Percentiles rank a stretch among this genome's conserved stretches.
phyloP scores from a whole-genome alignment of 2,329 filamentous ascomycete species.

The Celoporthe dispersa region DNA sequence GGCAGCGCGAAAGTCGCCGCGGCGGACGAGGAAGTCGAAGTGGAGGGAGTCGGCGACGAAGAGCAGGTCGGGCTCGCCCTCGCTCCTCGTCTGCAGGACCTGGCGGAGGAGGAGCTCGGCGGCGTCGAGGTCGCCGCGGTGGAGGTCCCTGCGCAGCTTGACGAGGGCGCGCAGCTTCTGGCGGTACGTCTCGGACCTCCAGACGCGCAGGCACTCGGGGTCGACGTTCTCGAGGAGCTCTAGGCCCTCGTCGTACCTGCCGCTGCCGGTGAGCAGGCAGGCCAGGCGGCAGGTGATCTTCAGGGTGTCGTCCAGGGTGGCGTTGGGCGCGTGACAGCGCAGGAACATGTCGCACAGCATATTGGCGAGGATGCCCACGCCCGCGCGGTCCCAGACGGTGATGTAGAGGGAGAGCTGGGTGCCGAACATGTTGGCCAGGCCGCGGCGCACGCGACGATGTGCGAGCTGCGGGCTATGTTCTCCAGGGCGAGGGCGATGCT shows the following conservation, averaged over 20 bases:
- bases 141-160: constrained; percentile 66
- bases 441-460: constrained; percentile 79
- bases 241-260: constrained; percentile 72
- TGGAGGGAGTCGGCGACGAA: constrained; percentile 57
- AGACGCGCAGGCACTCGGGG: constrained; percentile 60
- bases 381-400: constrained; percentile 77
- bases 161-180: constrained; percentile 69
- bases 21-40: constrained; percentile 54
- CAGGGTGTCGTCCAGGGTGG: constrained; percentile 75
- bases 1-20: constrained; percentile 52
- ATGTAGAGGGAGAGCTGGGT: constrained; percentile 74
- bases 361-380: constrained; percentile 59
- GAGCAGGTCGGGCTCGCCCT: constrained; percentile 57
- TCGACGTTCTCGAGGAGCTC: constrained; percentile 56
- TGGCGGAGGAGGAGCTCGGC: constrained; percentile 56
- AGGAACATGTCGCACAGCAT: constrained; percentile 75
- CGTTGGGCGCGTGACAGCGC: constrained; percentile 65
- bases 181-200: constrained; percentile 79
- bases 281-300: constrained; percentile 75
- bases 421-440: constrained; percentile 73
- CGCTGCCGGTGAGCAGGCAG: constrained; percentile 66
- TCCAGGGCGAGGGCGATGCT: constrained; percentile 70
- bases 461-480: constrained; percentile 79
- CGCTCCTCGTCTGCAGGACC: constrained; percentile 55
- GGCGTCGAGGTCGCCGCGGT: constrained; percentile 56